A percentile compares a stretch with the other conserved stretches of the same genome.
Conservation (phyloP, 1,284 basidiomycete species). For the Tilletia horrida region DNA sequence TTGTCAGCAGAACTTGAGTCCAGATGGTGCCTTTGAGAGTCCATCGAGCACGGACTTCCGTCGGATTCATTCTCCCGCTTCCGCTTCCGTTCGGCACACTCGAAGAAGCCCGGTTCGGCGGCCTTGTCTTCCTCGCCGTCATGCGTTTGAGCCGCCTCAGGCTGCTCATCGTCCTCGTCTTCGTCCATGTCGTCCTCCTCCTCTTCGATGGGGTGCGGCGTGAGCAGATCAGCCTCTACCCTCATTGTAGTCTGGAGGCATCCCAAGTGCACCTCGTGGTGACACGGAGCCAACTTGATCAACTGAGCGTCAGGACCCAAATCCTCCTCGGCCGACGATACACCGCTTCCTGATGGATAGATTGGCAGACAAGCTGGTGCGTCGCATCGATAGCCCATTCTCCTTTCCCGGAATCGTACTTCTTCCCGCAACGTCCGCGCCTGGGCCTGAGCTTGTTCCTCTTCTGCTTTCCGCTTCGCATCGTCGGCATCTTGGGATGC, state of each 20-base stretch:
- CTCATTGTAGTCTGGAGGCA: conserved; percentile 46
- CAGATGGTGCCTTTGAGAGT: neutral
- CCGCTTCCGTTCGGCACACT: neutral
- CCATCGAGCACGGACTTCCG: neutral
- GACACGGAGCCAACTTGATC: conserved; percentile 41
- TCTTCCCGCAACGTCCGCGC: conserved; percentile 38
- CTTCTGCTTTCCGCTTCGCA: neutral
- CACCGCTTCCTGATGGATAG: conserved; percentile 25
- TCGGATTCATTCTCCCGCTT: conserved; percentile 5
- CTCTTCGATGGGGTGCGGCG: conserved; percentile 9
- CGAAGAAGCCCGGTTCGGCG: neutral
- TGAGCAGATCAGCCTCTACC: conserved; percentile 31
- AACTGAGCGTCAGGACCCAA: conserved; percentile 24
- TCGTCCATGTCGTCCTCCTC: conserved; percentile 21
- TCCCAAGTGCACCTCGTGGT: conserved; percentile 47
- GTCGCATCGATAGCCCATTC: conserved; percentile 45
- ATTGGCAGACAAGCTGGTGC: conserved; percentile 42
- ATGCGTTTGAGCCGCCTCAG: conserved; percentile 1
- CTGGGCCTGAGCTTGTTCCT: conserved; percentile 6
- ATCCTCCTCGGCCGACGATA: neutral
- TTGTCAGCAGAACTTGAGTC: neutral
- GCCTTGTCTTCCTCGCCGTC: conserved; percentile 12
- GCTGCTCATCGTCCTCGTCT: conserved; percentile 23
- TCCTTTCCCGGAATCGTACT: conserved; percentile 37
- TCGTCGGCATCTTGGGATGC: neutral